Evolutionary conservation across 306 rosid genomes (phyloP).

Genomic region (Nissolia schottii): DNA sequence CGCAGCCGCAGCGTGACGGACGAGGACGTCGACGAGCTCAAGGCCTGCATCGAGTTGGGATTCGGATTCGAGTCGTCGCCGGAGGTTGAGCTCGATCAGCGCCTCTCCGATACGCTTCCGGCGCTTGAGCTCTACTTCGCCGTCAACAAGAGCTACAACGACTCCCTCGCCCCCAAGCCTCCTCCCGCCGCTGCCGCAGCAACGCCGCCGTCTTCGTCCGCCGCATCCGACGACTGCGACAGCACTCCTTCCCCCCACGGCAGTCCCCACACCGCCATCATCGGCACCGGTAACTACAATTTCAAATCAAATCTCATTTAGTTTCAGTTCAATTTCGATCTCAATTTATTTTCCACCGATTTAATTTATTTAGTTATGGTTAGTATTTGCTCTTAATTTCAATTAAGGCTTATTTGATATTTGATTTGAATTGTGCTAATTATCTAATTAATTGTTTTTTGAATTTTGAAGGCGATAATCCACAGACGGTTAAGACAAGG

Average conservation of each 20-base stretch:
- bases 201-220: conserved; percentile 43
- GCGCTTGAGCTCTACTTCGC: conserved; percentile 84
- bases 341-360: background rate
- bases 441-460: background rate
- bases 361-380: too few relatives aligned
- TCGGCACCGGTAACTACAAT: conserved; percentile 41
- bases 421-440: background rate
- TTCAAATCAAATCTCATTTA: too few relatives aligned
- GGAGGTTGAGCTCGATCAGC: conserved; percentile 39
- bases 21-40: conserved; percentile 82
- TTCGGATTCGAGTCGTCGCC: conserved; percentile 77
- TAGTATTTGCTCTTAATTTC: background rate
- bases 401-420: background rate
- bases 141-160: conserved; percentile 56
- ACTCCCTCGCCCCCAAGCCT: conserved; percentile 36
- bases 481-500: conserved; percentile 77
- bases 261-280: conserved; percentile 57
- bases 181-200: background rate
- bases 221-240: conserved; percentile 62
- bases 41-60: conserved; percentile 86
- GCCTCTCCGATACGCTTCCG: conserved; percentile 75
- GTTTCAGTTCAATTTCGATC: background rate
- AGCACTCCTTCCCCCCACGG: conserved; percentile 46
- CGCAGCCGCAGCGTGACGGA: conserved; percentile 82
- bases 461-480: conserved; percentile 55